These are phyloP conservation scores for Umbilicus rupestris DNA, from an alignment of 164 flowering plant genomes.

Conservation along the genomic window DNA sequence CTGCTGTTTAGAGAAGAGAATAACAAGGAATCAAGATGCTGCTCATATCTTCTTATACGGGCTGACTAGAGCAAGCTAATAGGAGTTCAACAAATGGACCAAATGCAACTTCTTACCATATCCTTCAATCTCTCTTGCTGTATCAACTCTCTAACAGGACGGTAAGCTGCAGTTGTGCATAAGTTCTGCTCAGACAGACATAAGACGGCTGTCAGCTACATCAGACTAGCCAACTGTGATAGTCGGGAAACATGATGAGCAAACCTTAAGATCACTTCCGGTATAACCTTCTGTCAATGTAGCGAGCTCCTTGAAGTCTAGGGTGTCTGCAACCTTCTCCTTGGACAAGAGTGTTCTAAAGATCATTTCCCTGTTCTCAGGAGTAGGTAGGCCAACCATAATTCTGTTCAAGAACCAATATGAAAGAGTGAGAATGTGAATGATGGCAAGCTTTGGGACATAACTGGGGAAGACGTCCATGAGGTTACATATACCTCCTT, in stretches of 20 bases:
- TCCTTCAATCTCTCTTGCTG: conserved; percentile 57
- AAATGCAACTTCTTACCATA: conserved; percentile 22
- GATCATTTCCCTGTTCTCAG: conserved; percentile 65
- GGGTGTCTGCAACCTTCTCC: conserved; percentile 55
- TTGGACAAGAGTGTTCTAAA: conserved; percentile 65
- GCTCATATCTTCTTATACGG: neutral
- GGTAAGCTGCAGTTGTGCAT: conserved; percentile 67
- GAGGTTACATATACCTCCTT: conserved; percentile 44
- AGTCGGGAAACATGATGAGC: neutral
- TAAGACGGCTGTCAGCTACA: too few relatives aligned
- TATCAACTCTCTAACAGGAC: conserved; percentile 61
- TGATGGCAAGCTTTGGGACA: too few relatives aligned
- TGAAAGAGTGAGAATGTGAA: neutral
- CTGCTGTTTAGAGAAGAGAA: conserved; percentile 13
- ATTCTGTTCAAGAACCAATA: conserved; percentile 38
- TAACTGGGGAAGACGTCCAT: neutral
- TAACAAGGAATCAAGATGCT: neutral
- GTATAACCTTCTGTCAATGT: conserved; percentile 84
- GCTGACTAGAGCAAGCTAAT: neutral
- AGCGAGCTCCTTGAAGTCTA: conserved; percentile 78
- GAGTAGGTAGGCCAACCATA: conserved; percentile 80
- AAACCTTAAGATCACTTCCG: conserved; percentile 95
- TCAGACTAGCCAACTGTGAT: too few relatives aligned
- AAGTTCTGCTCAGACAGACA: conserved; percentile 39
- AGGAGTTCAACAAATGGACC: neutral